Percentiles rank a stretch among this genome's conserved stretches.
These are phyloP conservation scores for Colletotrichum abscissum DNA, from an alignment of 2,329 filamentous ascomycete species.

Conservation along the genomic window DNA sequence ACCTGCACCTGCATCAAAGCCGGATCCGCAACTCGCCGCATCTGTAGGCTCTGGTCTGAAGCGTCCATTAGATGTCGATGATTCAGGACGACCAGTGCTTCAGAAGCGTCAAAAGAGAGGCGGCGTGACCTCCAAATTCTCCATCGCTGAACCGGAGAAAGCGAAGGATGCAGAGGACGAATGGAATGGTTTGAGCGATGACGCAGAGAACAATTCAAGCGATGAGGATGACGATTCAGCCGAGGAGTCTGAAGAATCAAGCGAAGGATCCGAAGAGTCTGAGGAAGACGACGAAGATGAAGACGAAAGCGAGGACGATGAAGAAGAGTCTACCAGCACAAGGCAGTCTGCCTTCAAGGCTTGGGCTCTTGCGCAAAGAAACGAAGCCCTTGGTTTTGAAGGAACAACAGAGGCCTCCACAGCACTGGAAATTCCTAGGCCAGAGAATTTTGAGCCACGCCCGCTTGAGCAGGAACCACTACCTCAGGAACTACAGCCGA, in stretches of 20 bases:
- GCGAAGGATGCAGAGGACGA: slow-evolving; percentile 42
- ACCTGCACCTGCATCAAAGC: background rate
- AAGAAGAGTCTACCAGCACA: slow-evolving; percentile 45
- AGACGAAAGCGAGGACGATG: slow-evolving; percentile 45
- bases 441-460: slow-evolving; percentile 73
- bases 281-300: slow-evolving; percentile 45
- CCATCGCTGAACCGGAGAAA: slow-evolving; percentile 54
- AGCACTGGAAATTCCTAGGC: slow-evolving; percentile 63
- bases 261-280: slow-evolving; percentile 40
- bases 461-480: slow-evolving; percentile 77
- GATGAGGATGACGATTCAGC: slow-evolving; percentile 40
- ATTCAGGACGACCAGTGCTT: slow-evolving; percentile 83
- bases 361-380: slow-evolving; percentile 90
- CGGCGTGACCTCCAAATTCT: slow-evolving; percentile 66
- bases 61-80: slow-evolving; percentile 83
- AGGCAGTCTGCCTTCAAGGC: slow-evolving; percentile 83
- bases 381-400: slow-evolving; percentile 79
- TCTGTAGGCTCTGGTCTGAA: slow-evolving; percentile 83
- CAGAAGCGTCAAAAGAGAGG: slow-evolving; percentile 83
- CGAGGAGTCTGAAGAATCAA: slow-evolving; percentile 40
- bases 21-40: slow-evolving; percentile 5
- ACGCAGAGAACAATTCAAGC: slow-evolving; percentile 16
- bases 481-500: slow-evolving; percentile 73
- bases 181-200: slow-evolving; percentile 37
- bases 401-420: slow-evolving; percentile 56